These are phyloP conservation scores for Ganoderma sinense DNA, from an alignment of 1,284 basidiomycete species.

Conservation along the genomic window DNA sequence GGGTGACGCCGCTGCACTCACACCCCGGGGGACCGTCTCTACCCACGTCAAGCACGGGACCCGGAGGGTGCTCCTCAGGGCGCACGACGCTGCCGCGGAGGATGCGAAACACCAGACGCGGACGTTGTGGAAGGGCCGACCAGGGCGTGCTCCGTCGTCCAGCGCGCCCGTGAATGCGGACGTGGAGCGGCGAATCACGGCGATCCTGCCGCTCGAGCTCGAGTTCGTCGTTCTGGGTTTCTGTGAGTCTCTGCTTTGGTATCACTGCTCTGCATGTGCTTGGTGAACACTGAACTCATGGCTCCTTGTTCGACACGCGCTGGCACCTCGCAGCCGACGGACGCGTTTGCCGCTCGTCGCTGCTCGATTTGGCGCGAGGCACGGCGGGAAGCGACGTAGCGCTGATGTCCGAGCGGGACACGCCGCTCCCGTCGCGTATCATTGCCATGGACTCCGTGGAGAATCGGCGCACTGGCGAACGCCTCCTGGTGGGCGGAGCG, in stretches of 20 bases:
- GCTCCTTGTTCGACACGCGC: neutral
- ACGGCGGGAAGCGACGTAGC: constrained; percentile 38
- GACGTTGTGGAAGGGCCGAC: constrained; percentile 40
- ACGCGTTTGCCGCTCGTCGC: constrained; percentile 49
- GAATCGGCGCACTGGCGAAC: constrained; percentile 63
- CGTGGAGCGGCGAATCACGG: constrained; percentile 45
- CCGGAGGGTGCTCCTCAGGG: constrained; percentile 31
- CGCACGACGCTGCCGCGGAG: constrained; percentile 2
- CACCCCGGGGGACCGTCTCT: constrained; percentile 27
- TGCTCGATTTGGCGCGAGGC: constrained; percentile 41
- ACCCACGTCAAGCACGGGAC: constrained; percentile 33
- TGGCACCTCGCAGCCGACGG: constrained; percentile 61
- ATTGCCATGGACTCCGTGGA: constrained; percentile 59
- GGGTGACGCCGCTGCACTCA: constrained; percentile 24
- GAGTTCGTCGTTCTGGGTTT: constrained; percentile 66
- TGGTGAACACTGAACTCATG: neutral
- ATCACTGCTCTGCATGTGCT: neutral
- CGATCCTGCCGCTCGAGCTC: constrained; percentile 63
- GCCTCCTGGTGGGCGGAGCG: constrained; percentile 71
- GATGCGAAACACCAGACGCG: constrained; percentile 9
- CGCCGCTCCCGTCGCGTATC: constrained; percentile 56
- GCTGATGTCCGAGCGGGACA: constrained; percentile 44
- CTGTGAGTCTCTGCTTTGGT: constrained; percentile 48
- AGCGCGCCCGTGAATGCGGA: constrained; percentile 12
- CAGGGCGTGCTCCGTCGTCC: neutral